These are phyloP conservation scores for Penstemon davidsonii DNA, from an alignment of 257 asterid genomes.

Conservation along the genomic window DNA sequence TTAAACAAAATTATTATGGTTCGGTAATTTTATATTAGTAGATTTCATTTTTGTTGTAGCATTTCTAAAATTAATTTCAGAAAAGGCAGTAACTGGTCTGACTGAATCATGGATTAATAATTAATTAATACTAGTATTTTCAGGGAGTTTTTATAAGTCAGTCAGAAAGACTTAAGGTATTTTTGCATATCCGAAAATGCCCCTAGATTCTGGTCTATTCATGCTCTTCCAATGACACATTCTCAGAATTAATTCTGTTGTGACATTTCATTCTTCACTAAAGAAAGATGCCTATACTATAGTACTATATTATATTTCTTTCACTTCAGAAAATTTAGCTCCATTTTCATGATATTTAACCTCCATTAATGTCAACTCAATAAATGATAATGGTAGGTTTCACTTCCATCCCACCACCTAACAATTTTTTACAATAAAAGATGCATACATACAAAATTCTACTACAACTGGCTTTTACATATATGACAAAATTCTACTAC, in stretches of 20 bases:
- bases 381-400: constrained; percentile 5
- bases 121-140: too few species aligned
- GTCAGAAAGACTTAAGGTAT: not conserved
- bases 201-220: constrained; percentile 30
- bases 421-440: not conserved
- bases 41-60: too few species aligned
- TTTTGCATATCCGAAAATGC: constrained; percentile 21
- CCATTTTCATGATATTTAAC: not conserved
- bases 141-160: too few species aligned
- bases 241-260: constrained; percentile 15
- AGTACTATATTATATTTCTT: not conserved
- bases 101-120: too few species aligned
- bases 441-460: too few species aligned
- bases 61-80: too few species aligned
- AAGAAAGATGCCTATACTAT: too few species aligned
- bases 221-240: constrained; percentile 27
- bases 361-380: constrained; percentile 23
- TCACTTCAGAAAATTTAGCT: not conserved
- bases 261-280: constrained; percentile 15
- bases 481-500: too few species aligned
- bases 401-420: constrained; percentile 3
- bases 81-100: too few species aligned
- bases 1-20: too few species aligned
- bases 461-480: too few species aligned
- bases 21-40: too few species aligned